Base-by-base conservation (phyloP, 257 asterid species). In the Fraxinus anomala region DNA sequence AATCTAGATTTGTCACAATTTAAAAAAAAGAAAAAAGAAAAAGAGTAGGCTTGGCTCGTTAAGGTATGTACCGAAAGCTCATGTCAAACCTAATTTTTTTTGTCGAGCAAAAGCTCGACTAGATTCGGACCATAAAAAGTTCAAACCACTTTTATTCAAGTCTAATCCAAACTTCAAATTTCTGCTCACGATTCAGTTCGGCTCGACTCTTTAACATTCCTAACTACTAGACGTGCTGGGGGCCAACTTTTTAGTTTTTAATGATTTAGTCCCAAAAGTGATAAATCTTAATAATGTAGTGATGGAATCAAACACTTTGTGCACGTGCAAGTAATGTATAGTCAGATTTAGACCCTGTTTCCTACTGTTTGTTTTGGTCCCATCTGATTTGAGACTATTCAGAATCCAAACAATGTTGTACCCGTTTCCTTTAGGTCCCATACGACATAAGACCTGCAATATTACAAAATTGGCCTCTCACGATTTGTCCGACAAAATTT, bases 301-400 rank as follows among this genome's bases (percentile, higher is more conserved):
- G 34, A 68, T 34, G 75, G 70, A 68, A 67, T 77, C 63, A 72
- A 73, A 33, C 61, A 74, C 10, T 66, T 31, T 34, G 74, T 63
- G 83, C 89, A 88, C 86, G 88, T 88, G 91, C 80, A 77, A 74
- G 61, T 75, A 73, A 72, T 79, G 71, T 70, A 49, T 24, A 70
- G 77, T 70, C 81, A 42, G 82, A 30, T n/a, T 80, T 80, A 51
- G 49, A 75, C 77, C 71, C 68, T 76, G 5, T 67, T 23, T 16
- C 72, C 40, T 14, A 24, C 76, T 82, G 26, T 78, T 86, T 80
- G 76, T 65, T 63, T 79, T 6, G 56, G 59, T 72, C 70, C 80
- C 47, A 21, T 72, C 33, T 24, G 33, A 61, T 26, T 23, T 23
- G n/a, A 26, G 69, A 23, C 36, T 63, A 12, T 19, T 63, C 69